Evolutionary conservation across 2,329 filamentous ascomycete species (phyloP).

Genomic region (Colletotrichum acutatum): DNA sequence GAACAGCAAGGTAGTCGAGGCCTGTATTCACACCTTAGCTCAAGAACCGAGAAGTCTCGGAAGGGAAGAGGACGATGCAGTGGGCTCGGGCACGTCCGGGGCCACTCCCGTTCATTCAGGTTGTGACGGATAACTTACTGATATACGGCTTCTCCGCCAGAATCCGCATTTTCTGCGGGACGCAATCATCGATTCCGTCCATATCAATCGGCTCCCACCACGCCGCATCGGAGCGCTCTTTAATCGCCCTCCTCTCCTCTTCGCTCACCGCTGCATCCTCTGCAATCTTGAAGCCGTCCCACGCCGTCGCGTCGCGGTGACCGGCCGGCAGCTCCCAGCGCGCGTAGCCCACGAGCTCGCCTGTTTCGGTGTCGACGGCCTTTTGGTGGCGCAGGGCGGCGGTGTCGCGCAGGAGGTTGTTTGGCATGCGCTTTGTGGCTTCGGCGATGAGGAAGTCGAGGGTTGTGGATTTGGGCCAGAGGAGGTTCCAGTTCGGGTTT

Average conservation of each 20-base stretch:
- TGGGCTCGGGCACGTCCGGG: too few relatives aligned
- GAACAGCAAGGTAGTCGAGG: constrained; percentile 44
- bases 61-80: too few relatives aligned
- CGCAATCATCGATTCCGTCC: constrained; percentile 11
- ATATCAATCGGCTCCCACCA: constrained; percentile 28
- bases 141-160: constrained; percentile 30
- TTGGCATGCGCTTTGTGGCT: constrained; percentile 33
- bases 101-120: too few relatives aligned
- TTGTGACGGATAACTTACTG: constrained; percentile 25
- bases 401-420: constrained; percentile 35
- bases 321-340: constrained; percentile 38
- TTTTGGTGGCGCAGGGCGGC: constrained; percentile 37
- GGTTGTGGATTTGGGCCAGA: constrained; percentile 26
- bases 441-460: constrained; percentile 33
- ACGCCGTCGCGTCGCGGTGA: constrained; percentile 10
- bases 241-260: constrained; percentile 24
- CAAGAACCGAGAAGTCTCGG: background rate
- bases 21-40: constrained; percentile 23
- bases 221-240: constrained; percentile 19
- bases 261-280: constrained; percentile 27
- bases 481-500: constrained; percentile 38
- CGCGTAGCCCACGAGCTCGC: constrained; percentile 39
- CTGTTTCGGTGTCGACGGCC: constrained; percentile 39
- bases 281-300: constrained; percentile 32
- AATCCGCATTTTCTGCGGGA: constrained; percentile 25